Base-by-base conservation (phyloP, 1,284 basidiomycete genomes). In the Phaffia rhodozyma region DNA sequence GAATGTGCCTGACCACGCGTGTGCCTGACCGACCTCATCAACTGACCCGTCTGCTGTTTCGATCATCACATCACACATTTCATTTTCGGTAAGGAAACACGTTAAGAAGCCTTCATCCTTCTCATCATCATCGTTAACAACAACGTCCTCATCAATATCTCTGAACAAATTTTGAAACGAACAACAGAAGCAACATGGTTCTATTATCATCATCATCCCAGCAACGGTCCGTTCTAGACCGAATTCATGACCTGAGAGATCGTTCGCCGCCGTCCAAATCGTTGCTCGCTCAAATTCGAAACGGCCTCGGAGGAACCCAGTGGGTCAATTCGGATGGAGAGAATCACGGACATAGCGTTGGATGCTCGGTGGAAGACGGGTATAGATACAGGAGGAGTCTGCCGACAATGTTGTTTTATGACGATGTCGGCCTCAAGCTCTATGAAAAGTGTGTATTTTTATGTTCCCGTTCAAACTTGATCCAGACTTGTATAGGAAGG, bases 351-450 rank as follows among this genome's bases (percentile, higher is more conserved):
- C 6, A 43, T 16, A 58, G 63, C 23, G 32, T 47, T 13, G 18
- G 18, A 16, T 18, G n/a, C 5, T 43, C 49, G 9, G 54, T 16
- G 6, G 74, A 76, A 64, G 63, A 66, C 57, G 34, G 67, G 27
- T 77, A 74, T 74, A 69, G 70, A 5, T 77, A 73, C 61, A 75
- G 81, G 67, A 86, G 85, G 72, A 80, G 81, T 21, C 76, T 97
- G 16, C 91, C 92, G 5, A 94, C 91, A 0, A 79, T 90, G 72
- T 81, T 96, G 20, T 80, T 96, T 13, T 96, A 96, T 75, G 85
- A 92, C 70, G 89, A 93, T 72, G 79, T 78, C 30, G 92, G 92
- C 2, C 79, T 97, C 61, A 79, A 82, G 70, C 78, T 91, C 21
- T 92, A 91, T 76, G 89, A 91, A 53, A 62, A 73, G 74, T 75